These are phyloP conservation scores for Lachnellula occidentalis DNA, from an alignment of 2,329 filamentous ascomycete species.

Conservation along the genomic window DNA sequence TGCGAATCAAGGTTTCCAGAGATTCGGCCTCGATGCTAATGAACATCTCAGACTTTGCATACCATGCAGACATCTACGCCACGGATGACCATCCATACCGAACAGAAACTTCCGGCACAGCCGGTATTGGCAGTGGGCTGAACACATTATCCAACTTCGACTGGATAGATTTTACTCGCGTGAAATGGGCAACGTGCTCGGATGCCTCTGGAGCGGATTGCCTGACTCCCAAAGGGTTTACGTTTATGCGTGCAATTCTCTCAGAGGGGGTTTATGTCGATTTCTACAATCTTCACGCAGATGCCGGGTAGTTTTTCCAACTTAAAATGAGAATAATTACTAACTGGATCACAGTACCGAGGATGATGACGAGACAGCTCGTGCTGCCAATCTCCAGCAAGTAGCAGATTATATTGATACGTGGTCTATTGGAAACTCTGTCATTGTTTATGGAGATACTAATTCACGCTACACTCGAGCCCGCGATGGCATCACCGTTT, in stretches of 20 bases:
- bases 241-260: constrained; percentile 55
- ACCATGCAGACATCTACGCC: constrained; percentile 57
- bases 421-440: constrained; percentile 53
- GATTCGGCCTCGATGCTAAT: neutral
- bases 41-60: constrained; percentile 54
- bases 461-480: constrained; percentile 59
- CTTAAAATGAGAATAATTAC: neutral
- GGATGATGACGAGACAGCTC: constrained; percentile 46
- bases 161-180: constrained; percentile 50
- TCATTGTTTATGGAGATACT: constrained; percentile 59
- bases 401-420: constrained; percentile 51
- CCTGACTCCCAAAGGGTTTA: constrained; percentile 65
- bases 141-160: constrained; percentile 57
- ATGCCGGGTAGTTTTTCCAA: constrained; percentile 46
- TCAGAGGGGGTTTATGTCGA: constrained; percentile 52
- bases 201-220: constrained; percentile 53
- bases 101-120: constrained; percentile 60
- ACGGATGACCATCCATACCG: constrained; percentile 55
- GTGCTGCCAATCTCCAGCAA: constrained; percentile 55
- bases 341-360: constrained; percentile 32
- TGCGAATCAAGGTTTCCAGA: neutral
- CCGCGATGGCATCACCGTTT: constrained; percentile 46
- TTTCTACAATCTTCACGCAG: constrained; percentile 61
- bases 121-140: constrained; percentile 56
- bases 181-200: constrained; percentile 56